Evolutionary conservation across 345 rosid genomes (phyloP), one percentile per base, ranked within the genome.

Genomic region (Streptanthus diversifolius): DNA sequence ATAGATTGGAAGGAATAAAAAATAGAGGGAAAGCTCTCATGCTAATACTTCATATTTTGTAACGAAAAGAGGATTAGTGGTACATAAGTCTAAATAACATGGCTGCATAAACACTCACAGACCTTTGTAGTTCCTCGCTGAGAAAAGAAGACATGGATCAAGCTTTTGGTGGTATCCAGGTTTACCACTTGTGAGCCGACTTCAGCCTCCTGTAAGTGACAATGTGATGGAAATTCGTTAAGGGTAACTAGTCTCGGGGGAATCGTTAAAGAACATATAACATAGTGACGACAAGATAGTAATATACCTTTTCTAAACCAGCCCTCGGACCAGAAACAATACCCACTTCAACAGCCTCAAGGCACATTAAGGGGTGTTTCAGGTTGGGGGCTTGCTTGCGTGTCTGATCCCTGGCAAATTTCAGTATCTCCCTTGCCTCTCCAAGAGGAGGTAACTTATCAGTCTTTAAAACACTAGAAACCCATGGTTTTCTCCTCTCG

Each of bases 111-210:
- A 44, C 10, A 45, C 59, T 55, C 11, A 12, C 73, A 40, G 35
- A 93, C 98, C 95, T 95, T 95, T 33, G 86, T 69, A 49, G 99
- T 91, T 77, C 90, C 91, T 55, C 99, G 90, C 74, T 81, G 89
- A 68, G 99, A 77, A 83, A 91, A 91, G 90, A 95, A 95, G 73
- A 91, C 29, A 14, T 95, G 95, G 77, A 95, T 44, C 89, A 95
- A 82, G 85, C 93, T 73, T 86, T 91, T 95, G 85, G 89, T 73
- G 43, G 91, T 88, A 71, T 88, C 89, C 41, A 91, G 74, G 24
- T 54, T 56, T 35, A 84, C 63, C 75, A 95, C 93, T 66, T 61
- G 86, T 74, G 81, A 81, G 68, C 80, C 86, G 44, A 81, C 87
- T 75, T 87, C 83, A 57, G 82, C 83, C 75, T 95, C 99, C 99